Conservation (phyloP, 1,284 basidiomycete genomes). For the Malassezia equina region DNA sequence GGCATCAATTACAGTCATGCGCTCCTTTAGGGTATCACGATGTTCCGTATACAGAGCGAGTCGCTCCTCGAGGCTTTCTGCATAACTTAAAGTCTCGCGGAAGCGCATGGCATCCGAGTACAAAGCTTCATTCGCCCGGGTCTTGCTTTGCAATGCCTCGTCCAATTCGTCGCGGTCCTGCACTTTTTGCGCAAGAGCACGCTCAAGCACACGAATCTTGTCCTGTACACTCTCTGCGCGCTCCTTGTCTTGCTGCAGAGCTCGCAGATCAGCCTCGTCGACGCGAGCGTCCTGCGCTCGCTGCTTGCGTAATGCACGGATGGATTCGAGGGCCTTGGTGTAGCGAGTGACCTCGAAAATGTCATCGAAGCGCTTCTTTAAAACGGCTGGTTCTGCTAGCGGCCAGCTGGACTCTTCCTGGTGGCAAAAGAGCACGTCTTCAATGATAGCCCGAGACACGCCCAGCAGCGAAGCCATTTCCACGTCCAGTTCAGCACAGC, state of each 20-base stretch:
- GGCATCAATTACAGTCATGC: slow-evolving; percentile 57
- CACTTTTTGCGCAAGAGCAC: slow-evolving; percentile 29
- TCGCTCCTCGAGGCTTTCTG: slow-evolving; percentile 60
- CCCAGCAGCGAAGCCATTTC: slow-evolving; percentile 78
- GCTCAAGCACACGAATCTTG: slow-evolving; percentile 27
- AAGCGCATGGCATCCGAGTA: slow-evolving; percentile 75
- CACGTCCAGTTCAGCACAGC: slow-evolving; percentile 66
- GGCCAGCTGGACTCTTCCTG: slow-evolving; percentile 99
- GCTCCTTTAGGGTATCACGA: slow-evolving; percentile 55
- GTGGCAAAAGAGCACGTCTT: slow-evolving; percentile 99
- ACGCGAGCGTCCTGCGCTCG: slow-evolving; percentile 79
- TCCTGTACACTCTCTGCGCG: slow-evolving; percentile 60
- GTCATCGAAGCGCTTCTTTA: slow-evolving; percentile 99
- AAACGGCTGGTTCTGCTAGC: slow-evolving; percentile 71
- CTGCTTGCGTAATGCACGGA: slow-evolving; percentile 69
- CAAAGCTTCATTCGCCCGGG: slow-evolving; percentile 67
- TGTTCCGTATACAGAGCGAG: slow-evolving; percentile 60
- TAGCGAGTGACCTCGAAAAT: slow-evolving; percentile 85
- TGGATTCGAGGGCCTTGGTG: slow-evolving; percentile 89
- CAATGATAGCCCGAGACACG: slow-evolving; percentile 88
- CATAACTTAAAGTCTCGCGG: slow-evolving; percentile 66
- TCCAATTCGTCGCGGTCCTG: slow-evolving; percentile 31
- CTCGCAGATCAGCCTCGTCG: slow-evolving; percentile 75
- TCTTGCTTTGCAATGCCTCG: slow-evolving; percentile 50
- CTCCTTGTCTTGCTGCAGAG: slow-evolving; percentile 70